Percentiles rank a stretch among this genome's conserved stretches.
These are phyloP conservation scores for Aschersonia sp. DNA, from an alignment of 2,329 filamentous ascomycete genomes.

Conservation along the genomic window DNA sequence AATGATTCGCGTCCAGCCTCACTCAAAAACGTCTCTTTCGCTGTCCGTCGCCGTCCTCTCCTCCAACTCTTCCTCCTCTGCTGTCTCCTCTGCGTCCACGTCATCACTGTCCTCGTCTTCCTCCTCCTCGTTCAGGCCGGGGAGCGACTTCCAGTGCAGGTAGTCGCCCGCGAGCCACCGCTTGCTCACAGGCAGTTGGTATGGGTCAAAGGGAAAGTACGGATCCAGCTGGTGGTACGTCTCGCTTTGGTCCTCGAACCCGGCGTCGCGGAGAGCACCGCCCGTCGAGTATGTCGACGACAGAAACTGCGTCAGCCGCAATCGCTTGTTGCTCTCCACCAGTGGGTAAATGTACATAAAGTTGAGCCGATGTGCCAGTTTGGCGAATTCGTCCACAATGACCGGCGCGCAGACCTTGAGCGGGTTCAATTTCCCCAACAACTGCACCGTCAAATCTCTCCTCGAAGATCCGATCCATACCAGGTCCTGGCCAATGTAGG, in stretches of 20 bases:
- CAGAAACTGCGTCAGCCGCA: constrained; percentile 62
- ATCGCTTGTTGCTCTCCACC: constrained; percentile 82
- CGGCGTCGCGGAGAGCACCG: constrained; percentile 36
- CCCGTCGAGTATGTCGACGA: constrained; percentile 40
- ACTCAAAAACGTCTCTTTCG: constrained; percentile 26
- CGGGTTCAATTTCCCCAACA: constrained; percentile 83
- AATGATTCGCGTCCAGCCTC: too few species aligned
- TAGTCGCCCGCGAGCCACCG: constrained; percentile 81
- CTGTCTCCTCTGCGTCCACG: constrained; percentile 20
- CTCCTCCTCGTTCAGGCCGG: constrained; percentile 48
- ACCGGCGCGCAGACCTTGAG: constrained; percentile 85
- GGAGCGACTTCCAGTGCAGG: constrained; percentile 62
- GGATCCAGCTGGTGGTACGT: constrained; percentile 76
- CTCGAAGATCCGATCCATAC: constrained; percentile 64
- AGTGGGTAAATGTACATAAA: constrained; percentile 84
- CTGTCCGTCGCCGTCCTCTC: constrained; percentile 38
- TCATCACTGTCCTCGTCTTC: constrained; percentile 33
- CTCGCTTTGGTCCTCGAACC: constrained; percentile 45
- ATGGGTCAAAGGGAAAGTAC: constrained; percentile 96
- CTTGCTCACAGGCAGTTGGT: constrained; percentile 75
- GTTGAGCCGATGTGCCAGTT: constrained; percentile 69
- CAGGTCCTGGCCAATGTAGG: constrained; percentile 56
- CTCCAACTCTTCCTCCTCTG: constrained; percentile 28
- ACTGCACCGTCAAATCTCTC: constrained; percentile 59
- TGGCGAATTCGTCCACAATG: constrained; percentile 86